A percentile compares a stretch with the other conserved stretches of the same genome.
phyloP scores from a whole-genome alignment of 768 basidiomycete genomes.

The Mycena haematopus region DNA sequence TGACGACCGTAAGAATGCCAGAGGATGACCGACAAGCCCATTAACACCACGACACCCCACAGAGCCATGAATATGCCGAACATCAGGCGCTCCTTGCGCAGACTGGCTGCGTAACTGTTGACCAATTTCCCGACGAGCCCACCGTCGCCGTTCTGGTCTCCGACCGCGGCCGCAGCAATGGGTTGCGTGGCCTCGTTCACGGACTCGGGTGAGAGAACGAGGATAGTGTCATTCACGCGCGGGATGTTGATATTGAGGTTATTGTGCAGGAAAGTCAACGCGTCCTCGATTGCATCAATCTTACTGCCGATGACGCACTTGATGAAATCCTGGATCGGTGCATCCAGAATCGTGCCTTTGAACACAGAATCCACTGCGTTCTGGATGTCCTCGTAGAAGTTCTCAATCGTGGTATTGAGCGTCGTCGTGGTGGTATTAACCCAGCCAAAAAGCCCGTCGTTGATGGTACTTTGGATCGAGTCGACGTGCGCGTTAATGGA shows the following conservation, averaged over 20 bases:
- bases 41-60: slow-evolving; percentile 84
- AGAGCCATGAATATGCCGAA: slow-evolving; percentile 83
- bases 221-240: slow-evolving; percentile 72
- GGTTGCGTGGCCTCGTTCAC: slow-evolving; percentile 81
- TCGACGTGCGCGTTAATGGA: slow-evolving; percentile 77
- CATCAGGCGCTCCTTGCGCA: slow-evolving; percentile 85
- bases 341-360: slow-evolving; percentile 81
- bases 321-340: slow-evolving; percentile 86
- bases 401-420: slow-evolving; percentile 84
- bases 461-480: slow-evolving; percentile 74
- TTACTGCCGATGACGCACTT: slow-evolving; percentile 92
- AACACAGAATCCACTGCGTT: slow-evolving; percentile 79
- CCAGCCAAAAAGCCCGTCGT: slow-evolving; percentile 93
- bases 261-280: slow-evolving; percentile 89
- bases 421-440: slow-evolving; percentile 88
- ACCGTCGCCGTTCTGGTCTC: slow-evolving; percentile 55
- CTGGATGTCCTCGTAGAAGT: slow-evolving; percentile 89
- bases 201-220: slow-evolving; percentile 74
- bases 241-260: slow-evolving; percentile 86
- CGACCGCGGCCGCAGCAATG: slow-evolving; percentile 84
- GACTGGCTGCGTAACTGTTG: slow-evolving; percentile 68
- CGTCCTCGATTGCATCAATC: slow-evolving; percentile 83
- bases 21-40: slow-evolving; percentile 72
- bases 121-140: slow-evolving; percentile 80
- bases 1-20: slow-evolving; percentile 72